phyloP scores from a whole-genome alignment of 169 alveolate species.

The Theileria annulata region DNA sequence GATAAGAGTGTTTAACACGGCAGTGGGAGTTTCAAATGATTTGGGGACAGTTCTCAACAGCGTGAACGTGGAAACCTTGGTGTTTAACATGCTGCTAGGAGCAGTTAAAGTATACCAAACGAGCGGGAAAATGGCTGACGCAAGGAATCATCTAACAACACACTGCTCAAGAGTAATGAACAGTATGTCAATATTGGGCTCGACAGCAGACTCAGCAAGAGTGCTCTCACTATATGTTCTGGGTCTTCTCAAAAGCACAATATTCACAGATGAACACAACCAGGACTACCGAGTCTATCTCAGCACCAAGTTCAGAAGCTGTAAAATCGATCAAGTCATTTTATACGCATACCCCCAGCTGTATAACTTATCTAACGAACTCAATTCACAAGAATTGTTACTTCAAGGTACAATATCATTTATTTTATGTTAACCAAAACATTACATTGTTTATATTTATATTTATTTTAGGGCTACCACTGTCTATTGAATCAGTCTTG shows the following conservation, averaged over 20 bases:
- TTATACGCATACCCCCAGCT: constrained; percentile 83
- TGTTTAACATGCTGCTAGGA: constrained; percentile 21
- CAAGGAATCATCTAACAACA: constrained; percentile 77
- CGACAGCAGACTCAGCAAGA: constrained; percentile 59
- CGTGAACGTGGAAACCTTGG: constrained; percentile 4
- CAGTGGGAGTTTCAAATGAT: constrained; percentile 90
- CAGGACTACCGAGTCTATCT: constrained; percentile 79
- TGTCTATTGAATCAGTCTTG: constrained; percentile 79
- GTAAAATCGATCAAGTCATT: constrained; percentile 74
- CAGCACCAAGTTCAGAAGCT: constrained; percentile 75
- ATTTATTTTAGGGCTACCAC: constrained; percentile 49
- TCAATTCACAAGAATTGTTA: constrained; percentile 2
- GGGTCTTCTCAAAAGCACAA: constrained; percentile 80
- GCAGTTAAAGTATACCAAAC: constrained; percentile 11
- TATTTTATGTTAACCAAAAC: constrained; percentile 46
- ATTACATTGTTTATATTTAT: constrained; percentile 57
- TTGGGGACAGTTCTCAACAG: constrained; percentile 31
- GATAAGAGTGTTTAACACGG: constrained; percentile 94
- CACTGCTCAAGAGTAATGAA: constrained; percentile 61
- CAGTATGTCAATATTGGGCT: constrained; percentile 53
- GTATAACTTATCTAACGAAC: constrained; percentile 20
- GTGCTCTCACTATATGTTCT: constrained; percentile 71
- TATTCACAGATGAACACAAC: constrained; percentile 81
- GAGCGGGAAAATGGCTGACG: constrained; percentile 82
- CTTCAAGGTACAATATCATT: background rate